These are phyloP conservation scores for Peronospora belbahrii DNA, from an alignment of 352 stramenopile genomes.

Conservation along the genomic window DNA sequence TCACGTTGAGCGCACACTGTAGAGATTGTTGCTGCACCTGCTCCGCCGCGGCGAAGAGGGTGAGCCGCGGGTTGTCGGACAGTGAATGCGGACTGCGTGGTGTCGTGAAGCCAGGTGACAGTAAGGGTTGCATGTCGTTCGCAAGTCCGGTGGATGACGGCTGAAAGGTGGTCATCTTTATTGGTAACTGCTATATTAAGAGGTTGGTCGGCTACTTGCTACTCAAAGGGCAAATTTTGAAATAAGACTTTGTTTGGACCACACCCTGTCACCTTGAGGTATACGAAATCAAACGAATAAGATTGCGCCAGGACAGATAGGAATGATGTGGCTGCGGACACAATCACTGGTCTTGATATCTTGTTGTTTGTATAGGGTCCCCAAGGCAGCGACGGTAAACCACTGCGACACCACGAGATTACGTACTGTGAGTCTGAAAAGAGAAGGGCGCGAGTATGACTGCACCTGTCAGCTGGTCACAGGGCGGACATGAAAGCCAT, in stretches of 20 bases:
- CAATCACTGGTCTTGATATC: neutral
- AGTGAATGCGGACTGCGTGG: constrained; percentile 26
- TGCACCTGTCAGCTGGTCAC: neutral
- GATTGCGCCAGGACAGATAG: constrained; percentile 22
- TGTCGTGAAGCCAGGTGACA: constrained; percentile 18
- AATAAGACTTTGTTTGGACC: constrained; percentile 9
- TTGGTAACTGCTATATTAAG: neutral
- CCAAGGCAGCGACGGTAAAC: neutral
- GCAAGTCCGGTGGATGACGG: constrained; percentile 8
- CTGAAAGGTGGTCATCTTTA: constrained; percentile 21
- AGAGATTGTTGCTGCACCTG: constrained; percentile 12
- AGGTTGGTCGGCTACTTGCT: constrained; percentile 5
- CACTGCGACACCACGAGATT: constrained; percentile 21
- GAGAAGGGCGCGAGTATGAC: constrained; percentile 12
- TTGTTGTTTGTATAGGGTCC: constrained; percentile 24
- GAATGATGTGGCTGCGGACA: constrained; percentile 5
- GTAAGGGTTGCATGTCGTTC: constrained; percentile 18
- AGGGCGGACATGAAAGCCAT: neutral
- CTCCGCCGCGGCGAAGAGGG: constrained; percentile 22
- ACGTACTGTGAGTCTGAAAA: constrained; percentile 5
- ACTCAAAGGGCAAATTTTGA: constrained; percentile 24
- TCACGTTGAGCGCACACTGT: constrained; percentile 9
- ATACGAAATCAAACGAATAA: constrained; percentile 23
- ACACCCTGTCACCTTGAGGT: neutral
- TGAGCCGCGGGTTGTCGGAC: constrained; percentile 21